These are phyloP conservation scores for Psophocarpus tetragonolobus DNA, from an alignment of 306 rosid genomes.

Conservation along the genomic window DNA sequence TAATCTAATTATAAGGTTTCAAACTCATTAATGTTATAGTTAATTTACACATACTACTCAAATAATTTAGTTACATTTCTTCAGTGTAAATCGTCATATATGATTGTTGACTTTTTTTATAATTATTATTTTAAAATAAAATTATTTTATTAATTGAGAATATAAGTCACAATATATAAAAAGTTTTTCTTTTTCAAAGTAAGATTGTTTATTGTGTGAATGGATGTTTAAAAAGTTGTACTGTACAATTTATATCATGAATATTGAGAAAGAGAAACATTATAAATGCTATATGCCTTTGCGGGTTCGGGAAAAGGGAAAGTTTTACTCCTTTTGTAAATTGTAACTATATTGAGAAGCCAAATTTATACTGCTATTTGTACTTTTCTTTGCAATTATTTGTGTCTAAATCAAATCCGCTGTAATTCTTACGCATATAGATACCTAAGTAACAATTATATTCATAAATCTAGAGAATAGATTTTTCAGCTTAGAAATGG, in stretches of 20 bases:
- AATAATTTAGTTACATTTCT: too few species aligned
- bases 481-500: background rate
- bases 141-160: too few species aligned
- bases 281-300: background rate
- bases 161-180: too few species aligned
- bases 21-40: too few species aligned
- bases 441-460: background rate
- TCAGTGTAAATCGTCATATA: too few species aligned
- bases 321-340: background rate
- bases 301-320: background rate
- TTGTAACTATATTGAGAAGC: background rate
- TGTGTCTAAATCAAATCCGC: background rate
- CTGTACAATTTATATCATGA: background rate
- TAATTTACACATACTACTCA: too few species aligned
- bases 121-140: too few species aligned
- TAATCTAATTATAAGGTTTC: too few species aligned
- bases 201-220: too few species aligned
- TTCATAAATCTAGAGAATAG: background rate
- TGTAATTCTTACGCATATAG: background rate
- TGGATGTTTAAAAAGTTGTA: background rate
- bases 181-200: too few species aligned
- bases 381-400: background rate
- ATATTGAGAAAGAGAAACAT: background rate
- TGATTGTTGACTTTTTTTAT: background rate
- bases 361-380: background rate